phyloP scores from a whole-genome alignment of 2,329 filamentous ascomycete genomes.

The Penicillium sp. region DNA sequence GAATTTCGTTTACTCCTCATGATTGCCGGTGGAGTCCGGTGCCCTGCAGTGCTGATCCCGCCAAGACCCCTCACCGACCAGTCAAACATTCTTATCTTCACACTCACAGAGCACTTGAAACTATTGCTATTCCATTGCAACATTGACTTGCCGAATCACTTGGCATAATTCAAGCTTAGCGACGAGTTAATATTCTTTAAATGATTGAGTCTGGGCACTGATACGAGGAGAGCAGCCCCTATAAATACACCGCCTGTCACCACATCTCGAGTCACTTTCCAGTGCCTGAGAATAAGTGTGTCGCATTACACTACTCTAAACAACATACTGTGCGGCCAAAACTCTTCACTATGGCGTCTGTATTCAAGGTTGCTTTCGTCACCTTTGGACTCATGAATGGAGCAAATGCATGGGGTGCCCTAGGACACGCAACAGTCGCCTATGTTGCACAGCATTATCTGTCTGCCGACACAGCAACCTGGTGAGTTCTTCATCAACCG shows the following conservation, averaged over 20 bases:
- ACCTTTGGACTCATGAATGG: conserved; percentile 9
- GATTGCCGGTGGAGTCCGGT: conserved; percentile 8
- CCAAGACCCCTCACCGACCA: not conserved
- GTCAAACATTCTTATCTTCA: conserved; percentile 1
- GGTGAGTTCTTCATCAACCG: conserved; percentile 21
- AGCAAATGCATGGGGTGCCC: conserved; percentile 50
- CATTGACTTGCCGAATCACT: not conserved
- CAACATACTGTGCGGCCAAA: not conserved
- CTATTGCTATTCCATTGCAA: not conserved
- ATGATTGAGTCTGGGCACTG: not conserved
- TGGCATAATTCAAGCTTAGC: not conserved
- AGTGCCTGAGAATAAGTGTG: not conserved
- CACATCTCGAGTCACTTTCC: not conserved
- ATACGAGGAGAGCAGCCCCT: not conserved
- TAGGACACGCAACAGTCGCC: conserved; percentile 57
- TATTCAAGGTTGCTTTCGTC: conserved; percentile 10
- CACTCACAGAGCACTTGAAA: not conserved
- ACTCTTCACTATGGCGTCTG: conserved; percentile 5
- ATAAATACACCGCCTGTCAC: not conserved
- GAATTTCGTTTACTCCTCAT: not conserved
- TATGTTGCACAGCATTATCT: conserved; percentile 55
- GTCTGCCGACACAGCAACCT: conserved; percentile 42
- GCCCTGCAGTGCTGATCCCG: conserved; percentile 11
- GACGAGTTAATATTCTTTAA: not conserved
- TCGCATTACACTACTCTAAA: not conserved